phyloP scores from a whole-genome alignment of 129 eudicot genomes.

The Artemisia annua region DNA sequence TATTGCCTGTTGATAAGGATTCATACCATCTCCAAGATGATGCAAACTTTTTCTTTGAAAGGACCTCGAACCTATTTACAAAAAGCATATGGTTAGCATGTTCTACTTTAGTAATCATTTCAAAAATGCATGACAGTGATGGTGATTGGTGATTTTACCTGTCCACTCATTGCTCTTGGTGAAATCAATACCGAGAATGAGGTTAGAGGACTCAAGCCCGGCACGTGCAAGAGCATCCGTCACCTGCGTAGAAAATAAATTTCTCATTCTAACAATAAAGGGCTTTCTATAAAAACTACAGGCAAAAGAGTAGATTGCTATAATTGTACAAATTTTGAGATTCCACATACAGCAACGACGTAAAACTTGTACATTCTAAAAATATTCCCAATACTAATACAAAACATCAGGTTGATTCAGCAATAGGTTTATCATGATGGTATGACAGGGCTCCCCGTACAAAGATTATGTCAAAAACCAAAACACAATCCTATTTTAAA shows the following conservation, averaged over 20 bases:
- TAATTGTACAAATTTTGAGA: constrained; percentile 8
- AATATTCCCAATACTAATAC: background rate
- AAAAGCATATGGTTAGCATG: constrained; percentile 38
- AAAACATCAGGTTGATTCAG: background rate
- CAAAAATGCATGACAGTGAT: background rate
- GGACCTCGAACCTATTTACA: constrained; percentile 68
- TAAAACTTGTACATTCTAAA: background rate
- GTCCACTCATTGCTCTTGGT: constrained; percentile 99
- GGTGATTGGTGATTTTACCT: constrained; percentile 40
- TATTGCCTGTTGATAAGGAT: constrained; percentile 93
- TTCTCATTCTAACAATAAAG: background rate
- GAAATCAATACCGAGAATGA: constrained; percentile 90
- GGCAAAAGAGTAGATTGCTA: background rate
- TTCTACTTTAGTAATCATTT: background rate
- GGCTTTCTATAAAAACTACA: constrained; percentile 10
- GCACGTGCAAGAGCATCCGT: constrained; percentile 88
- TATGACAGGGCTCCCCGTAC: background rate
- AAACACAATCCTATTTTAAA: background rate
- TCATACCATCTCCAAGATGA: constrained; percentile 63
- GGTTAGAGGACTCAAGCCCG: constrained; percentile 95
- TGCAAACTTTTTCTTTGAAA: constrained; percentile 76
- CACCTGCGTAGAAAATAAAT: constrained; percentile 48
- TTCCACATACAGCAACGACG: constrained; percentile 5
- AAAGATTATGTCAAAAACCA: constrained; percentile 7
- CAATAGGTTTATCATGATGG: background rate